Conservation (phyloP, 139 green algal species). For the Nannochloris sp. region DNA sequence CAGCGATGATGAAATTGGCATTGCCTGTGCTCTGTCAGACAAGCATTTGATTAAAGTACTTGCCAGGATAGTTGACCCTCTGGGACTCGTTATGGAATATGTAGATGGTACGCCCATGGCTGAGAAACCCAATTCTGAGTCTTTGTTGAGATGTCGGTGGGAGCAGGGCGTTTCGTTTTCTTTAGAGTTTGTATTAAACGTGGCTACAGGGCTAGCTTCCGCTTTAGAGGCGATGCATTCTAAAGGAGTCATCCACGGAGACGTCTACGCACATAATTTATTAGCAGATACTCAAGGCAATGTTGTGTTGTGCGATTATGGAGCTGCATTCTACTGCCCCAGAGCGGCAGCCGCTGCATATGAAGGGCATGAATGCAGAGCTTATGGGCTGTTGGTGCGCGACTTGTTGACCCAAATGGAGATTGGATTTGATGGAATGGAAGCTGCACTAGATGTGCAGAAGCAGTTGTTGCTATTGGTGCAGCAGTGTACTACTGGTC, state of each 20-base stretch:
- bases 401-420: conserved; percentile 26
- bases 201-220: conserved; percentile 20
- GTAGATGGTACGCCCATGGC: conserved; percentile 48
- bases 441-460: conserved; percentile 16
- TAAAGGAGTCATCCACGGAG: conserved; percentile 52
- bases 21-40: conserved; percentile 47
- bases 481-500: conserved; percentile 3
- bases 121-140: conserved; percentile 53
- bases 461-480: conserved; percentile 16
- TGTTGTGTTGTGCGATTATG: conserved; percentile 67
- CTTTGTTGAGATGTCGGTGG: conserved; percentile 59
- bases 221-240: conserved; percentile 32
- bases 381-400: conserved; percentile 63
- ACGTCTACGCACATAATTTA: conserved; percentile 82
- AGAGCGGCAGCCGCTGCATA: conserved; percentile 5
- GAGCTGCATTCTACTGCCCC: conserved; percentile 54
- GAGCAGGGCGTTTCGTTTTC: conserved; percentile 16
- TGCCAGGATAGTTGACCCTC: conserved; percentile 30
- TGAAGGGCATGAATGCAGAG: conserved; percentile 67
- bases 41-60: conserved; percentile 56
- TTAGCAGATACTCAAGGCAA: conserved; percentile 34
- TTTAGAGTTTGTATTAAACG: conserved; percentile 25
- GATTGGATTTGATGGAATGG: conserved; percentile 26
- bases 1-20: conserved; percentile 59
- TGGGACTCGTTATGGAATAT: conserved; percentile 49